Percentiles rank a stretch among this genome's conserved stretches.
phyloP scores from a whole-genome alignment of 768 basidiomycete genomes.

The Kwoniella dendrophila region DNA sequence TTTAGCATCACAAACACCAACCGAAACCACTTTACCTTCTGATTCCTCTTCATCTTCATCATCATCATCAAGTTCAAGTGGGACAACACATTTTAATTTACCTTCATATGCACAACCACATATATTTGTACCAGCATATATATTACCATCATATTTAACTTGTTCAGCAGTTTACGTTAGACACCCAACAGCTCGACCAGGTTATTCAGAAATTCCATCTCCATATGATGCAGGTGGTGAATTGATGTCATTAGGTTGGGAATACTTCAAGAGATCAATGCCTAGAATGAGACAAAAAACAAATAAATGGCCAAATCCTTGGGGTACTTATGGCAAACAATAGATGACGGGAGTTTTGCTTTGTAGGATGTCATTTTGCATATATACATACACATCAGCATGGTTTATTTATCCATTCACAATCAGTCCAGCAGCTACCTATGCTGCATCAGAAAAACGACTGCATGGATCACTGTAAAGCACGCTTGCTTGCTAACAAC shows the following conservation, averaged over 20 bases:
- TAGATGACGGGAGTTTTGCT: constrained; percentile 1
- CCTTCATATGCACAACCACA: constrained; percentile 86
- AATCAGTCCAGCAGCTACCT: too few relatives aligned
- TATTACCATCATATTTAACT: constrained; percentile 80
- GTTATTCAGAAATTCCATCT: constrained; percentile 85
- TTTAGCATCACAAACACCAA: constrained; percentile 18
- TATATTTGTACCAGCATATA: constrained; percentile 89
- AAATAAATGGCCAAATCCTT: constrained; percentile 38
- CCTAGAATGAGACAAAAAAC: constrained; percentile 44
- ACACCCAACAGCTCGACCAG: constrained; percentile 94
- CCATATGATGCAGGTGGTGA: constrained; percentile 97
- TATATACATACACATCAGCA: constrained; percentile 9
- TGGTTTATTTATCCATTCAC: not conserved
- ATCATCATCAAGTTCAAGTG: constrained; percentile 42
- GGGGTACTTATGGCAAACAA: constrained; percentile 27
- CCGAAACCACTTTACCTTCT: constrained; percentile 6
- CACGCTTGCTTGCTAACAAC: too few relatives aligned
- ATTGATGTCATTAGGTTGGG: constrained; percentile 88
- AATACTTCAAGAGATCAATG: constrained; percentile 66
- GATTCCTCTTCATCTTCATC: constrained; percentile 19
- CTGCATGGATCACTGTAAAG: too few relatives aligned
- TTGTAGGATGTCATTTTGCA: not conserved
- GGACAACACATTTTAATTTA: constrained; percentile 68
- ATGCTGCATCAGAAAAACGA: too few relatives aligned
- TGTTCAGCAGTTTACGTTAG: constrained; percentile 92